Percentiles rank a stretch among this genome's conserved stretches.
These are phyloP conservation scores for Platanthera zijinensis DNA, from an alignment of 106 monocot species.

Conservation along the genomic window DNA sequence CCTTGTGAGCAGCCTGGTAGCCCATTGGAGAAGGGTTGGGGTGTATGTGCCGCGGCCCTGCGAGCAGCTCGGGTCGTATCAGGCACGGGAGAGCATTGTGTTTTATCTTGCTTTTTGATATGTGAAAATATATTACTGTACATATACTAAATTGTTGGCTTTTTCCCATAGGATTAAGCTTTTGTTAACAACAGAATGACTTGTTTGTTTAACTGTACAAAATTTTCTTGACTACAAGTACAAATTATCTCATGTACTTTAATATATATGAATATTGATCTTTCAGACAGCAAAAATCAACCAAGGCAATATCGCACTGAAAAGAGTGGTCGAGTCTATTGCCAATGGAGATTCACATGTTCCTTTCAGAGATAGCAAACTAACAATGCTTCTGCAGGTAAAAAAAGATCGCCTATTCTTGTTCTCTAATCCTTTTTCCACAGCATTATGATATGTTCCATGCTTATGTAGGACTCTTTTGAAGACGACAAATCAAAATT, in stretches of 20 bases:
- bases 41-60: no score
- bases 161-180: no score
- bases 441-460: background rate
- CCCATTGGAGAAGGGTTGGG: no score
- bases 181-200: no score
- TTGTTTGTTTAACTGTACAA: background rate
- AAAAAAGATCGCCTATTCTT: background rate
- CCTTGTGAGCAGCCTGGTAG: no score
- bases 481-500: constrained; percentile 95
- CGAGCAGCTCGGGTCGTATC: no score
- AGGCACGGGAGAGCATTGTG: no score
- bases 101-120: no score
- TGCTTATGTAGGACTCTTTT: constrained; percentile 71
- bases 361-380: constrained; percentile 96
- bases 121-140: no score
- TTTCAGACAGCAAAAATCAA: constrained; percentile 93
- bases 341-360: constrained; percentile 98
- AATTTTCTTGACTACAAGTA: background rate
- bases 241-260: background rate
- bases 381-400: constrained; percentile 98
- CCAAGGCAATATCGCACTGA: constrained; percentile 90
- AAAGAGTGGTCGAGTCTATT: constrained; percentile 95
- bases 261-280: constrained; percentile 8
- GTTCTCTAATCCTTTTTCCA: background rate
- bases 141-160: no score